A percentile compares a stretch with the other conserved stretches of the same genome.
phyloP scores from a whole-genome alignment of 192 early-diverging fungal genomes.

The Linnemannia schmuckeri region DNA sequence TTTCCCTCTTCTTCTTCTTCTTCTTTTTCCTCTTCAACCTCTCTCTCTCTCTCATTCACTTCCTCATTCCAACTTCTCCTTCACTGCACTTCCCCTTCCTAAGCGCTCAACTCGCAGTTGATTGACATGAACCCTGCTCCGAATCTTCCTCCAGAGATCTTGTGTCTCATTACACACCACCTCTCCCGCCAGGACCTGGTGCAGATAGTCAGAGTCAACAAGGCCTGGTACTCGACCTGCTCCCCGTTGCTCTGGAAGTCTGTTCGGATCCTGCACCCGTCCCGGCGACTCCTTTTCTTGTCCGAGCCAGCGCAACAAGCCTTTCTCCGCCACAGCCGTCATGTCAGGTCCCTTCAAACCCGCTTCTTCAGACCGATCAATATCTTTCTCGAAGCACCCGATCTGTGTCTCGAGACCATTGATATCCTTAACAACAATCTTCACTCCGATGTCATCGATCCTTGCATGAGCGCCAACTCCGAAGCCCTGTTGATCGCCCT shows the following conservation, averaged over 20 bases:
- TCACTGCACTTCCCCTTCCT: neutral
- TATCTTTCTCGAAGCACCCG: neutral
- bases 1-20: neutral
- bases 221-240: neutral
- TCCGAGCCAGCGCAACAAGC: neutral
- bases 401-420: neutral
- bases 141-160: neutral
- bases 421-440: neutral
- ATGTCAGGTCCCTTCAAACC: neutral
- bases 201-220: neutral
- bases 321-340: neutral
- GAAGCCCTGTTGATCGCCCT: neutral
- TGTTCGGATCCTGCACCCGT: neutral
- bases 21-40: neutral
- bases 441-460: neutral
- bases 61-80: neutral
- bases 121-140: neutral
- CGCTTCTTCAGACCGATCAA: neutral
- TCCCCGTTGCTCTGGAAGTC: neutral
- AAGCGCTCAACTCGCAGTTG: neutral
- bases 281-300: neutral
- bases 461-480: neutral
- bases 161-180: neutral
- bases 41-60: neutral
- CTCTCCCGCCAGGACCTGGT: neutral